Evolutionary conservation across 768 basidiomycete species (phyloP).

Genomic region (Cantharellus cinnabarinus): DNA sequence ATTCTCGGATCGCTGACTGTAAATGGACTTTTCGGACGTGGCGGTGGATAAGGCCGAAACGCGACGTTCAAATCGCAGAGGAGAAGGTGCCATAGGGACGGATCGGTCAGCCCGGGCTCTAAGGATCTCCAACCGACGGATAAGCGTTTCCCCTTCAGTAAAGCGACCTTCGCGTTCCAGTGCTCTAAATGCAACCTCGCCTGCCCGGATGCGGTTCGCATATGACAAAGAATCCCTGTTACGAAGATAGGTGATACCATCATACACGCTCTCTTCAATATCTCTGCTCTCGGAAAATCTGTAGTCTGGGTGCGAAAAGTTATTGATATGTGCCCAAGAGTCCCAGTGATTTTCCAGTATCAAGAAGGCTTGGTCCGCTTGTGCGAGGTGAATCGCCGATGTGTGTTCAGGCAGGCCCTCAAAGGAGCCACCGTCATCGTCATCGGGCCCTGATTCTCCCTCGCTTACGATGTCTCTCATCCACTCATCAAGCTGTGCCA

Average conservation of each 20-base stretch:
- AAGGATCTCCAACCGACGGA: background rate
- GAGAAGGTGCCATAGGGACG: background rate
- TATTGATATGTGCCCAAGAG: background rate
- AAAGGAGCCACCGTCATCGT: background rate
- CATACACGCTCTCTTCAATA: background rate
- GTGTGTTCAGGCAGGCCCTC: background rate
- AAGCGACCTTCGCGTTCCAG: background rate
- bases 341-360: background rate
- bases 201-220: background rate
- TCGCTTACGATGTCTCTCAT: background rate
- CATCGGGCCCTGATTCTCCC: background rate
- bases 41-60: background rate
- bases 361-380: no score
- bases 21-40: no score
- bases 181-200: background rate
- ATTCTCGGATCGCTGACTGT: no score
- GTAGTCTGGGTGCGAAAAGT: background rate
- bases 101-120: background rate
- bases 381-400: background rate
- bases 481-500: background rate
- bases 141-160: background rate
- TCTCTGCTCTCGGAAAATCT: background rate
- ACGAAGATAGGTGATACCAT: background rate
- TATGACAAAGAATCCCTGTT: background rate
- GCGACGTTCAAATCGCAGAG: background rate